These are phyloP conservation scores for Arctium minus DNA, from an alignment of 129 eudicot genomes.

Conservation along the genomic window DNA sequence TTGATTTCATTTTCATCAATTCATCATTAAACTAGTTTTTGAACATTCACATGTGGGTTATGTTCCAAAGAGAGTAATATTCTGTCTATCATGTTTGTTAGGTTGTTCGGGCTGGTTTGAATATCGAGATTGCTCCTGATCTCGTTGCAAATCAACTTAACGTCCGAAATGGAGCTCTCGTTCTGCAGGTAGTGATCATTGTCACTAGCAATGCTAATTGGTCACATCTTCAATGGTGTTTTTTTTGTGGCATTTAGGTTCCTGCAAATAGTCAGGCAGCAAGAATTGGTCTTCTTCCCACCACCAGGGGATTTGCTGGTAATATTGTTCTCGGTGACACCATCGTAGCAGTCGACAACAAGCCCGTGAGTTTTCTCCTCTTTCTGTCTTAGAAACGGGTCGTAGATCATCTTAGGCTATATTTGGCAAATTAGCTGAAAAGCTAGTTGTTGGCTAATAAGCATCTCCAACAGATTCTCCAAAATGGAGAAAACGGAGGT, in stretches of 20 bases:
- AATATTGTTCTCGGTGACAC: conserved; percentile 91
- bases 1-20: not conserved
- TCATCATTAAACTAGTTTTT: not conserved
- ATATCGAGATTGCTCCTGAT: conserved; percentile 92
- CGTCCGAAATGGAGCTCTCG: conserved; percentile 92
- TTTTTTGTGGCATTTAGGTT: conserved; percentile 47
- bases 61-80: not conserved
- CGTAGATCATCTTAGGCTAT: not conserved
- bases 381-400: not conserved
- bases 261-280: conserved; percentile 85
- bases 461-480: no score
- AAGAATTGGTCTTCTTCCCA: conserved; percentile 77
- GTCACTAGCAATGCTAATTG: not conserved
- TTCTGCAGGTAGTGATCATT: conserved; percentile 55
- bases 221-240: not conserved
- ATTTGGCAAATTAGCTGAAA: not conserved
- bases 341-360: conserved; percentile 64
- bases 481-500: no score
- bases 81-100: conserved; percentile 16
- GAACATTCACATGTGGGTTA: not conserved
- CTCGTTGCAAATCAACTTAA: conserved; percentile 88
- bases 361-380: conserved; percentile 60
- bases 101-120: conserved; percentile 90
- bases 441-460: not conserved
- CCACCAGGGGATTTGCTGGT: conserved; percentile 94